Base-by-base conservation (phyloP, 2,329 filamentous ascomycete species). In the Hymenoscyphus albidus region DNA sequence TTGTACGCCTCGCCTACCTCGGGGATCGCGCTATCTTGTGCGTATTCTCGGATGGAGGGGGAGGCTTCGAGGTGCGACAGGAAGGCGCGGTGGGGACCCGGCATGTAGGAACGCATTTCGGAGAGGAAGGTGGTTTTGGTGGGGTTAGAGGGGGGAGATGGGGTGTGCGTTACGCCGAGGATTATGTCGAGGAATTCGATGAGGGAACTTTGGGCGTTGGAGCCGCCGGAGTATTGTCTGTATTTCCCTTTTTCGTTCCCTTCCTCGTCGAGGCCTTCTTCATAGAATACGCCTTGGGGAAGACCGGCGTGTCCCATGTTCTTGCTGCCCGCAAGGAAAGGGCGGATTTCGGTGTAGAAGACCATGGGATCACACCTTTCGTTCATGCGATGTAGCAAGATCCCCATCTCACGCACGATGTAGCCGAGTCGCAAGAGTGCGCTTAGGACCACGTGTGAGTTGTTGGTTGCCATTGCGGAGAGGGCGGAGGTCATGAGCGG, bases 131-230 rank as follows among this genome's bases (percentile, higher is more conserved):
- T 64, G 44, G 69, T 63, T 57, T 70, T 70, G 5, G 65, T 63
- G 7, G 58, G 66, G 56, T 66, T 68, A 16, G 67, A 66, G 42
- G 70, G 70, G 65, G 76, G 77, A 0, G 77, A 77, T 2, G 78
- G 77, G 1, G 73, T 73, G 78, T 98, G 94, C 72, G 96, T 88
- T 14, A 98, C 83, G 1, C 92, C 92, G 0, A 98, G 83, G 0
- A 93, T 85, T 14, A 96, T 84, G 74, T 98, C 94, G 76, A 97
- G 92, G 79, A 97, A 95, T 73, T 97, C 93, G 65, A 98, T 93
- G 54, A 97, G 81, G 0, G 92, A 96, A 76, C 90, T 94, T 77
- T 98, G 94, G 0, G 93, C 94, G 73, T 97, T 97, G 76, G 91
- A 96, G 4, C 94, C 94, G 18, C 94, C 94, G n/a, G 91, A 86